These are phyloP conservation scores for Neoboletus brunneissimus DNA, from an alignment of 768 basidiomycete species.

Conservation along the genomic window DNA sequence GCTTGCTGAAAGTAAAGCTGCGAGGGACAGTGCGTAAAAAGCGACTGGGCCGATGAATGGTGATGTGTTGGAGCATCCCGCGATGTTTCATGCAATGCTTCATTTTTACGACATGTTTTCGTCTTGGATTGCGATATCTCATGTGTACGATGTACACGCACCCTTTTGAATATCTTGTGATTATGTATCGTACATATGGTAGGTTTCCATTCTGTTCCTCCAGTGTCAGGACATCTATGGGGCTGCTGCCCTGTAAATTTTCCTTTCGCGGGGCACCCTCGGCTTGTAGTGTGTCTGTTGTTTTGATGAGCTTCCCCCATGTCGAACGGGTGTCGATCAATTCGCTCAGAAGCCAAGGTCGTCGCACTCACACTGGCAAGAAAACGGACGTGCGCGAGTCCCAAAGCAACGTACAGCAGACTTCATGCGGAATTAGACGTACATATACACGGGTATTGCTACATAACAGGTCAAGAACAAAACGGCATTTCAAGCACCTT, in stretches of 20 bases:
- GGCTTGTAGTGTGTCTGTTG: too few species aligned
- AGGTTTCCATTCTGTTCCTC: not conserved
- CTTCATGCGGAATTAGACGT: not conserved
- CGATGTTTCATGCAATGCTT: not conserved
- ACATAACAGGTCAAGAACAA: not conserved
- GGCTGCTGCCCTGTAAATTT: too few species aligned
- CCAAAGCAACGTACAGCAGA: not conserved
- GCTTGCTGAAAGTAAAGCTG: not conserved
- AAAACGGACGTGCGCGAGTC: not conserved
- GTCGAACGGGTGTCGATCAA: too few species aligned
- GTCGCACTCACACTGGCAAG: too few species aligned
- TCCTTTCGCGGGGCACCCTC: too few species aligned
- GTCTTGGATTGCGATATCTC: not conserved
- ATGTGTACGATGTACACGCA: not conserved
- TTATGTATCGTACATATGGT: not conserved
- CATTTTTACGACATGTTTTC: not conserved
- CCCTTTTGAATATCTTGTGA: too few species aligned
- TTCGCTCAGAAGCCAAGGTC: too few species aligned
- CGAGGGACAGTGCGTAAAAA: not conserved
- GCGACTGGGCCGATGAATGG: not conserved
- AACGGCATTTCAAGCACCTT: not conserved
- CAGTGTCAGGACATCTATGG: too few species aligned
- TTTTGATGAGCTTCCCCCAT: too few species aligned
- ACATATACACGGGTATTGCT: not conserved
- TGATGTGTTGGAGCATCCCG: not conserved